Evolutionary conservation across 331 rosid species (phyloP).

Genomic region (Phaseolus coccineus): DNA sequence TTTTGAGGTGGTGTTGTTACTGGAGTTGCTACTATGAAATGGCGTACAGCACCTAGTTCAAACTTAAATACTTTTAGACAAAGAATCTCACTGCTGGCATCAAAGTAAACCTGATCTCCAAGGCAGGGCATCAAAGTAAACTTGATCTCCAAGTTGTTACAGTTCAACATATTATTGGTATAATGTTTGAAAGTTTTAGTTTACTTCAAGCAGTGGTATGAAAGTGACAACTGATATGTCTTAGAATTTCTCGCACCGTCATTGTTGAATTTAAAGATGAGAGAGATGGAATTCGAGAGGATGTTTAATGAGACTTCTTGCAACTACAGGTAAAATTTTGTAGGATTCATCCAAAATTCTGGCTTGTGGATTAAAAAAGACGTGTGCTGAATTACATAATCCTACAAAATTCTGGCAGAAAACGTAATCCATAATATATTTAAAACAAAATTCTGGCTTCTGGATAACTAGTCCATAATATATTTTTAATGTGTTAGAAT

Average conservation of each 20-base stretch:
- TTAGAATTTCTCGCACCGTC: constrained; percentile 1
- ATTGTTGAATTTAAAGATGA: constrained; percentile 20
- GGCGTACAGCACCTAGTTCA: constrained; percentile 2
- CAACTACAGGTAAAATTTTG: background rate
- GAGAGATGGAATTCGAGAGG: background rate
- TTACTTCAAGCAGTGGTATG: background rate
- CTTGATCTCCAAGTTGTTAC: background rate
- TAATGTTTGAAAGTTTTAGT: no score
- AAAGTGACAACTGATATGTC: constrained; percentile 3
- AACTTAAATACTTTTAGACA: constrained; percentile 11
- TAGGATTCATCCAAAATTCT: background rate
- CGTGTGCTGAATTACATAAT: no score
- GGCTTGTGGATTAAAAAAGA: no score
- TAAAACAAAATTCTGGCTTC: no score
- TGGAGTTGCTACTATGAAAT: constrained; percentile 18
- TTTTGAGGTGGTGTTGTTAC: constrained; percentile 12
- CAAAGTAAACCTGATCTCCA: no score
- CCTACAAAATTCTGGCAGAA: no score
- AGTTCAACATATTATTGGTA: background rate
- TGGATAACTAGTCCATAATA: no score
- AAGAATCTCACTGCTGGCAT: constrained; percentile 11
- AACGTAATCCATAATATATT: no score
- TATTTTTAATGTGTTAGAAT: no score
- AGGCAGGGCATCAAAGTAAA: background rate
- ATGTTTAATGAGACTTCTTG: constrained; percentile 26